Conservation (phyloP, 495 filamentous ascomycete genomes). For the Hypoxylon subgilvum region DNA sequence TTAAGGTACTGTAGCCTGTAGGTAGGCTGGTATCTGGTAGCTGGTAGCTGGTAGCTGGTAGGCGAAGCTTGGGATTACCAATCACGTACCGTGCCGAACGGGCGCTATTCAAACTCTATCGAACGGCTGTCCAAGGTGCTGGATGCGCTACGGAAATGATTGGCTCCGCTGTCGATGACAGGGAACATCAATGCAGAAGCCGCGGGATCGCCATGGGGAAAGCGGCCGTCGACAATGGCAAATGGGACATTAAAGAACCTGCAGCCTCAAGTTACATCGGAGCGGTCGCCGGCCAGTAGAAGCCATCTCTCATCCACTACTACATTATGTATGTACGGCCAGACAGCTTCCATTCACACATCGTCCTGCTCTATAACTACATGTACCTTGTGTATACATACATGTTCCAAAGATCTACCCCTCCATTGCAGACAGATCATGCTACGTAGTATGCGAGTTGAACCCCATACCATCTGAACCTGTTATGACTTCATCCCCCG, state of each 20-base stretch:
- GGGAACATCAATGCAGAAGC: conserved; percentile 28
- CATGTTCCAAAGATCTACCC: conserved; percentile 40
- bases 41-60: no score
- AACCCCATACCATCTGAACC: neutral
- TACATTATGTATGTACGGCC: conserved; percentile 9
- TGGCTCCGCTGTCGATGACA: conserved; percentile 25
- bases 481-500: conserved; percentile 33
- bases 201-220: conserved; percentile 32
- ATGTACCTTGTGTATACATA: no score
- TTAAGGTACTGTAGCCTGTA: no score
- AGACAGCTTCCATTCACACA: conserved; percentile 15
- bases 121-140: conserved; percentile 11
- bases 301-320: conserved; percentile 2
- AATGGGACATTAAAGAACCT: conserved; percentile 33
- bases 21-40: no score
- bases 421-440: conserved; percentile 39
- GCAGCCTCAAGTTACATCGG: conserved; percentile 39
- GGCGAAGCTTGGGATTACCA: conserved; percentile 22
- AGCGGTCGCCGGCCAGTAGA: conserved; percentile 24
- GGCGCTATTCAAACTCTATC: conserved; percentile 34
- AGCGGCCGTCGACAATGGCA: conserved; percentile 22
- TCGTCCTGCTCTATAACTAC: conserved; percentile 15
- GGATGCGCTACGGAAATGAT: conserved; percentile 33
- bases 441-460: conserved; percentile 31
- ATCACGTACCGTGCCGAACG: conserved; percentile 39